phyloP scores from a whole-genome alignment of 2,329 filamentous ascomycete genomes.

The Sphaerostilbella broomeana region DNA sequence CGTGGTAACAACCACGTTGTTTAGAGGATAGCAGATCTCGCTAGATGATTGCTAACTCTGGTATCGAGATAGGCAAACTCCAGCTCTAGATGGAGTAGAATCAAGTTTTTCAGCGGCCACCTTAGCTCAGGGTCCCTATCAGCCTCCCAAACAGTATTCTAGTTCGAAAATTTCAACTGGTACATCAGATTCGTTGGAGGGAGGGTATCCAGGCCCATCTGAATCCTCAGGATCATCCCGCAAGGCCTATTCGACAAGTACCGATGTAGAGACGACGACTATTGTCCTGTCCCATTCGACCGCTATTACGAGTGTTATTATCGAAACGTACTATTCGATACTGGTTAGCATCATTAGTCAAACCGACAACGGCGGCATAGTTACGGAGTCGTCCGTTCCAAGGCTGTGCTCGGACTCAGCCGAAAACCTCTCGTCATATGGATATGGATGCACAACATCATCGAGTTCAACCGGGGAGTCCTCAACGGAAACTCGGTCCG shows the following conservation, averaged over 20 bases:
- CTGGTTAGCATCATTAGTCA: background rate
- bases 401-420: background rate
- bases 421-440: background rate
- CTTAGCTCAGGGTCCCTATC: background rate
- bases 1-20: no score
- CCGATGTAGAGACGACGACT: conserved; percentile 3
- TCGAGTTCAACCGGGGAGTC: no score
- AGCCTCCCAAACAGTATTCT: conserved; percentile 2
- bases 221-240: background rate
- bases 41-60: no score
- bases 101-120: background rate
- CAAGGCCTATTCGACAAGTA: conserved; percentile 3
- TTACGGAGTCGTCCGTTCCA: background rate
- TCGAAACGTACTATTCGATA: conserved; percentile 7
- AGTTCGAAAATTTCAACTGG: background rate
- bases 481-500: background rate
- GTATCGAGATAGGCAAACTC: no score
- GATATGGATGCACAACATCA: conserved; percentile 1
- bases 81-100: no score
- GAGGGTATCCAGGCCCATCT: background rate
- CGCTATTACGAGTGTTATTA: conserved; percentile 6
- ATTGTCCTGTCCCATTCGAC: conserved; percentile 7
- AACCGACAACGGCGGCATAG: background rate
- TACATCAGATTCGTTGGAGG: no score
- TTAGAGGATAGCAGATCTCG: no score